These are phyloP conservation scores for Globisporangium barbulae DNA, from an alignment of 352 stramenopile species.

Conservation along the genomic window DNA sequence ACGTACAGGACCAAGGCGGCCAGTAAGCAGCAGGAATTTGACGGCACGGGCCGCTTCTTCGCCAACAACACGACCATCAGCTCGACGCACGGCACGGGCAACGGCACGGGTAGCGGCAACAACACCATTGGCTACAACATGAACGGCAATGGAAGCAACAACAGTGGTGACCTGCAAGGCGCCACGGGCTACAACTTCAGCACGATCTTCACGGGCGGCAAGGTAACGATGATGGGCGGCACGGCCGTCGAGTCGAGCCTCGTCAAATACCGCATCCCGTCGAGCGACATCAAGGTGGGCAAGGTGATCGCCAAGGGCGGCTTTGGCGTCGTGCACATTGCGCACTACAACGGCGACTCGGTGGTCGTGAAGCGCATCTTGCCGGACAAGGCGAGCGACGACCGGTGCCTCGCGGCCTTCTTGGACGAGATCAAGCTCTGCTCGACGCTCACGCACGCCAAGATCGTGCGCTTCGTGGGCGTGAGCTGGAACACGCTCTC, in stretches of 20 bases:
- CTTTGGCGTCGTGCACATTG: conserved; percentile 73
- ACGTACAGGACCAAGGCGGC: conserved; percentile 37
- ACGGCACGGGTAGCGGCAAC: conserved; percentile 12
- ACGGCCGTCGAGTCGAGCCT: conserved; percentile 55
- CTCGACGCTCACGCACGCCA: conserved; percentile 70
- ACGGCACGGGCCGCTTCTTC: conserved; percentile 41
- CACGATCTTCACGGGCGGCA: conserved; percentile 53
- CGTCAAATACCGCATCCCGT: conserved; percentile 74
- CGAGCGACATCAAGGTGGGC: conserved; percentile 56
- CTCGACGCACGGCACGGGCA: conserved; percentile 13
- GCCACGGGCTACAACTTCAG: conserved; percentile 35
- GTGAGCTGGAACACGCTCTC: conserved; percentile 86
- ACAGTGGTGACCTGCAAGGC: conserved; percentile 12
- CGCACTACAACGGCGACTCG: conserved; percentile 47
- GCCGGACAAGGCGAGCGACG: conserved; percentile 75
- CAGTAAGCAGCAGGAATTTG: conserved; percentile 23
- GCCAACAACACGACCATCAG: conserved; percentile 39
- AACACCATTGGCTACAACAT: conserved; percentile 12
- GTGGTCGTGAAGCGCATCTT: conserved; percentile 86
- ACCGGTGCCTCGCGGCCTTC: conserved; percentile 64
- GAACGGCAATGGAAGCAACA: conserved; percentile 12
- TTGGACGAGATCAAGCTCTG: conserved; percentile 85
- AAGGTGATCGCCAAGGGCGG: conserved; percentile 68
- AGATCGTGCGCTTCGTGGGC: conserved; percentile 79
- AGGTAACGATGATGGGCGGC: conserved; percentile 53